phyloP scores from a whole-genome alignment of 106 monocot species.

The Dioscorea alata region DNA sequence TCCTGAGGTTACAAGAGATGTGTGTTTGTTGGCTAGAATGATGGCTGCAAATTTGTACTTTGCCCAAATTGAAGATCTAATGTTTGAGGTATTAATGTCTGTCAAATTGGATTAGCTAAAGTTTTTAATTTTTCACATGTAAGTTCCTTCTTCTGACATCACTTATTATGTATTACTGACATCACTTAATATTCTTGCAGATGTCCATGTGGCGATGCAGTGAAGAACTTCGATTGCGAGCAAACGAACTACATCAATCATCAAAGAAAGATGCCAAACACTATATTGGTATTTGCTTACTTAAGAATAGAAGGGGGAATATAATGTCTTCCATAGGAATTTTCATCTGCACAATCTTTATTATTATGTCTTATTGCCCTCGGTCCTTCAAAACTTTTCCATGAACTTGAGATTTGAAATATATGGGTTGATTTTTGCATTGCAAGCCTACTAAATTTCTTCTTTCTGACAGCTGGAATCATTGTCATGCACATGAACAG shows the following conservation, averaged over 20 bases:
- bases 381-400: no score
- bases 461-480: no score
- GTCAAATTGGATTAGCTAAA: neutral
- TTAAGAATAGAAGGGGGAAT: neutral
- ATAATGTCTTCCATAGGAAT: no score
- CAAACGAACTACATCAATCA: slow-evolving; percentile 60
- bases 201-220: slow-evolving; percentile 99
- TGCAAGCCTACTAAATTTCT: no score
- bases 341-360: no score
- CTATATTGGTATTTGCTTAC: slow-evolving; percentile 63
- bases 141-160: neutral
- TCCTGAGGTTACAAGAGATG: slow-evolving; percentile 98
- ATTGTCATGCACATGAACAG: no score
- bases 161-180: neutral
- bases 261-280: slow-evolving; percentile 82
- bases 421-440: no score
- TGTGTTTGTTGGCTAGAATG: slow-evolving; percentile 96
- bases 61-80: slow-evolving; percentile 95
- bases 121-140: neutral
- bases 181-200: slow-evolving; percentile 27
- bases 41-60: slow-evolving; percentile 97
- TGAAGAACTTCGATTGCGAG: slow-evolving; percentile 68
- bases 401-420: no score
- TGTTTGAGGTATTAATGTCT: slow-evolving; percentile 74
- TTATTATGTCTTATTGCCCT: no score